Percentiles rank a stretch among this genome's conserved stretches.
These are phyloP conservation scores for Serendipita indica DNA, from an alignment of 768 basidiomycete genomes.

Conservation along the genomic window DNA sequence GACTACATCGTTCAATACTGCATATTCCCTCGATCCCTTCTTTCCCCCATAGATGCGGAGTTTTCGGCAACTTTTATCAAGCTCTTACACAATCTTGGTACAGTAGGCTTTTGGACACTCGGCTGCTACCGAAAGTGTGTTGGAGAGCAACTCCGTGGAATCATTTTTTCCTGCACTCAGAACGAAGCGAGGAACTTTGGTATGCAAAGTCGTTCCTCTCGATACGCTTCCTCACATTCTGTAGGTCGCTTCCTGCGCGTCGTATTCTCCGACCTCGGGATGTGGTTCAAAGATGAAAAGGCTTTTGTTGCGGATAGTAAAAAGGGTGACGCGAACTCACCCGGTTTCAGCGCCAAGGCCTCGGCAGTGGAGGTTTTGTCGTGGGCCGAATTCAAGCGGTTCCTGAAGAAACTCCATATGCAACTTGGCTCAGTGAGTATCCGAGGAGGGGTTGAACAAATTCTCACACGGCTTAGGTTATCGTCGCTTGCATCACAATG, in stretches of 20 bases:
- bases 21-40: constrained; percentile 75
- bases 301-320: constrained; percentile 57
- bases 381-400: constrained; percentile 54
- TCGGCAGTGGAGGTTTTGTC: constrained; percentile 38
- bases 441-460: neutral
- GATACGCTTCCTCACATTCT: neutral
- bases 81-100: constrained; percentile 75
- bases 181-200: constrained; percentile 93
- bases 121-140: constrained; percentile 84
- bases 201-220: constrained; percentile 21
- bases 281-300: constrained; percentile 67
- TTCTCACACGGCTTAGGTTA: constrained; percentile 1
- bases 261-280: constrained; percentile 58
- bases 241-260: constrained; percentile 77
- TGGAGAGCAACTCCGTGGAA: constrained; percentile 65
- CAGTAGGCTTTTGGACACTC: constrained; percentile 74
- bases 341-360: constrained; percentile 50
- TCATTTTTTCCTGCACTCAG: constrained; percentile 88
- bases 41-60: constrained; percentile 96
- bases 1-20: constrained; percentile 63
- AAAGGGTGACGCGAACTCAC: constrained; percentile 42
- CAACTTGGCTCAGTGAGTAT: constrained; percentile 50
- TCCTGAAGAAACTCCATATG: constrained; percentile 74
- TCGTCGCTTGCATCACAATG: neutral
- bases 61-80: constrained; percentile 87